Base-by-base conservation (phyloP, 129 eudicot genomes). In the Centrapalus pauciflorus region DNA sequence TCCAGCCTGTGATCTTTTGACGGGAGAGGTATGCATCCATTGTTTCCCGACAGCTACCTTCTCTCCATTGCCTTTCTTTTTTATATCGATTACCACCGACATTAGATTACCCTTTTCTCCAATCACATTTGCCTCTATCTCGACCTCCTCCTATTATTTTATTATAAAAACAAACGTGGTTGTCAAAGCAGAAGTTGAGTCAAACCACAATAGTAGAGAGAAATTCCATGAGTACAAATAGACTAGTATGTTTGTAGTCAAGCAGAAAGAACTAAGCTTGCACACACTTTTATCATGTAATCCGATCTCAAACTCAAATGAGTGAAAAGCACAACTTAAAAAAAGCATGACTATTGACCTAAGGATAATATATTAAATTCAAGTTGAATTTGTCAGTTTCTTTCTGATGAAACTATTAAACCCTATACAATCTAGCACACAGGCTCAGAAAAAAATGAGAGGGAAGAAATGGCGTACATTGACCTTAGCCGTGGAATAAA, bases 101-200 rank as follows among this genome's bases (percentile, higher is more conserved):
- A 60, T 57, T 21, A 74, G 35, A 56, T 46, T 65, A 16, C 66
- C 72, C 61, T 43, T 45, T 41, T 51, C 49, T 57, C 79, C 61
- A 40, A 65, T 64, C 24, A 66, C 67, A 23, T 33, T 65, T 34
- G 73, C 79, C 67, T 74, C 79, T 49, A 74, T 74, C 67, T 65
- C 73, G 2, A 74, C 61, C 65, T 65, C 79, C 34, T 74, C 79
- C 79, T 74, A 48, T 1, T 64, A 4, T 61, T 37, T 35, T 20
- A 0, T 10, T 17, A 27, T 7, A 3, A 58, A 13, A 40, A 1
- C n/a, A 65, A 48, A 0, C 4, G 9, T 3, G 17, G 0, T 51
- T 67, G 25, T 7, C 28, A 33, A 45, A 29, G 37, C 5, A 45
- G 46, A 43, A 46, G 25, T 21, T 7, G 26, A 34, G 24, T 37